phyloP scores from a whole-genome alignment of 2,329 filamentous ascomycete species.

The Xylariaceae sp. region DNA sequence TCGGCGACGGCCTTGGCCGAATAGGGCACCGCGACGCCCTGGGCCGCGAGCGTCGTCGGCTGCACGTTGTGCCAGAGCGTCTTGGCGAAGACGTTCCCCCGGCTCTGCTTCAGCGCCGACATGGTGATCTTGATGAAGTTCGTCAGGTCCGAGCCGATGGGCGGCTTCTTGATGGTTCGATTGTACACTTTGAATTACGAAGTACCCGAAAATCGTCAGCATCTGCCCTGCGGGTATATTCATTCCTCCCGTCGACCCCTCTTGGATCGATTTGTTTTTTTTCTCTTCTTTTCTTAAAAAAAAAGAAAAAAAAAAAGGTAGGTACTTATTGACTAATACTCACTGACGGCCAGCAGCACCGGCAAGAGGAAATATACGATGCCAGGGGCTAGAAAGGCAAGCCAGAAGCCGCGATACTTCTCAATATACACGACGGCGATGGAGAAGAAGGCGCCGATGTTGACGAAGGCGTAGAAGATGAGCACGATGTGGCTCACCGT shows the following conservation, averaged over 20 bases:
- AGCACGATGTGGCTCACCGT: slow-evolving; percentile 42
- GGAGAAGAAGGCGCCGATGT: slow-evolving; percentile 47
- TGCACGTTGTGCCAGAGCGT: slow-evolving; percentile 55
- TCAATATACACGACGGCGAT: slow-evolving; percentile 54
- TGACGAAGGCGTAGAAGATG: slow-evolving; percentile 37
- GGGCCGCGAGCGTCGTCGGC: slow-evolving; percentile 46
- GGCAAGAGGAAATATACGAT: slow-evolving; percentile 55
- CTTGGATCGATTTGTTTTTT: no score
- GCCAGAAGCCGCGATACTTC: slow-evolving; percentile 58
- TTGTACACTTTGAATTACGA: slow-evolving; percentile 38
- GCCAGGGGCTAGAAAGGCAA: slow-evolving; percentile 41
- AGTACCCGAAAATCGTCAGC: no score
- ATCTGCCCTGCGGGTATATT: no score
- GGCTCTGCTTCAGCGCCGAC: slow-evolving; percentile 45
- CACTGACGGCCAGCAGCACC: slow-evolving; percentile 46
- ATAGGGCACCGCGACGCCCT: slow-evolving; percentile 50
- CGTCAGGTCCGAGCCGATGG: slow-evolving; percentile 60
- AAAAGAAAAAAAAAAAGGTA: not conserved
- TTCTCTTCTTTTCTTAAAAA: not conserved
- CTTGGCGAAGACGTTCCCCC: slow-evolving; percentile 48
- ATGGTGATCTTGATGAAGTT: slow-evolving; percentile 52
- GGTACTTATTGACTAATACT: not conserved
- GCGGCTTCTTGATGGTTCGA: slow-evolving; percentile 50
- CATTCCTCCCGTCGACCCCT: no score
- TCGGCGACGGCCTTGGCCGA: slow-evolving; percentile 64